phyloP scores from a whole-genome alignment of 148 eudicot species.

The Arctostaphylos glauca region DNA sequence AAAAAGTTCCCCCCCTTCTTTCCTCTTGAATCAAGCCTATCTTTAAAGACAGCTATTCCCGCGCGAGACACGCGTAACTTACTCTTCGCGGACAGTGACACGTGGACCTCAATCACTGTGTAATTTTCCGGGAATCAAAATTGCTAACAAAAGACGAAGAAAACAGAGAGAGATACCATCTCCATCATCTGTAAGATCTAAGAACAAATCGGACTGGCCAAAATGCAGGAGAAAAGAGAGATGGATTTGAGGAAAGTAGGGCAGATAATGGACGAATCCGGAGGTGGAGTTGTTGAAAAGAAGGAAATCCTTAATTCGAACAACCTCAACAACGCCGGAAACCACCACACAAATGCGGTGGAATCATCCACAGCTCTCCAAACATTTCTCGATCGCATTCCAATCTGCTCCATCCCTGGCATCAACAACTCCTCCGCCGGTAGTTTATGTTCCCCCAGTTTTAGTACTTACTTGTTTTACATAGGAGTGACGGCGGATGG shows the following conservation, averaged over 20 bases:
- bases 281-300: constrained; percentile 6
- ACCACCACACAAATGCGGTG: background rate
- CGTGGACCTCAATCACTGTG: background rate
- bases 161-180: background rate
- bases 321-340: background rate
- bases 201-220: background rate
- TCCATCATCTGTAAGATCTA: background rate
- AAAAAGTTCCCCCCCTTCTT: too few relatives aligned
- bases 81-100: background rate
- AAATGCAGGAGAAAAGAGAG: constrained; percentile 1
- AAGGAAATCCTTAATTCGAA: background rate
- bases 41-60: background rate
- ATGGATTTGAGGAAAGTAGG: constrained; percentile 17
- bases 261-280: constrained; percentile 8
- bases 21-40: too few relatives aligned
- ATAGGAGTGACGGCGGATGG: too few relatives aligned
- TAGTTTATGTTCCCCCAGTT: background rate
- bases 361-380: constrained; percentile 35
- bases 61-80: background rate
- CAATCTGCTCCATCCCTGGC: constrained; percentile 27
- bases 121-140: background rate
- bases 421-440: constrained; percentile 24
- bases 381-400: constrained; percentile 35
- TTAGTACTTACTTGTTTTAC: too few relatives aligned
- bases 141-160: background rate